Base-by-base conservation (phyloP, 2,329 filamentous ascomycete genomes). In the Stenocarpella maydis region DNA sequence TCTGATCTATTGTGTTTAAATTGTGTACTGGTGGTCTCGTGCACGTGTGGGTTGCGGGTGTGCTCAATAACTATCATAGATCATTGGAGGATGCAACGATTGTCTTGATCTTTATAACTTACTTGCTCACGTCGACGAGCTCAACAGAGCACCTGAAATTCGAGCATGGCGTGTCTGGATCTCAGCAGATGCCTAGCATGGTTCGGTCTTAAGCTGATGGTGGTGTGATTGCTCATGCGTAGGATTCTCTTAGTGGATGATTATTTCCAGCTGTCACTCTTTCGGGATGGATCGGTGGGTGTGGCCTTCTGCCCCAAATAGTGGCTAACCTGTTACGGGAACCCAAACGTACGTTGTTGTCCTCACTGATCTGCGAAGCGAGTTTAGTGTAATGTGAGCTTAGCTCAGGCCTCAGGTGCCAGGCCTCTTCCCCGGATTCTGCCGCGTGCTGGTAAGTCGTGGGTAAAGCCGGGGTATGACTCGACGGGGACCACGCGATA, bases 161-260 rank as follows among this genome's bases (percentile, higher is more conserved):
- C 14, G 37, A 41, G 26, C 31, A 67, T 70, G 65, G 49, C 65
- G 43, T 70, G 65, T 68, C 65, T 21, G 55, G 9, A 15, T 34
- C 39, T 34, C 41, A 47, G 47, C 28, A 55, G 63, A 47, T 54
- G 53, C 47, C 37, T 39, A 61, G 54, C 10, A 45, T 69, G 63
- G 54, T 67, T 2, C 39, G 63, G 37, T 65, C 24, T 54, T 60
- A 52, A 52, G 34, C 58, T 71, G 69, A 71, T 49, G 24, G 39
- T 69, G 69, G 66, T 60, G 60, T 69, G 69, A 71, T 69, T n/a
- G n/a, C n/a, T n/a, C n/a, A n/a, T n/a, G n/a, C 15, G 37, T 19
- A 61, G 53, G 34, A 53, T 71, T 49, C 53, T 31, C 60, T 71
- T 66, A 71, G 69, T 60, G 52, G 50, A 65, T 69, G 52, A 41